These are phyloP conservation scores for Mycogone perniciosa DNA, from an alignment of 2,329 filamentous ascomycete genomes.

Conservation along the genomic window DNA sequence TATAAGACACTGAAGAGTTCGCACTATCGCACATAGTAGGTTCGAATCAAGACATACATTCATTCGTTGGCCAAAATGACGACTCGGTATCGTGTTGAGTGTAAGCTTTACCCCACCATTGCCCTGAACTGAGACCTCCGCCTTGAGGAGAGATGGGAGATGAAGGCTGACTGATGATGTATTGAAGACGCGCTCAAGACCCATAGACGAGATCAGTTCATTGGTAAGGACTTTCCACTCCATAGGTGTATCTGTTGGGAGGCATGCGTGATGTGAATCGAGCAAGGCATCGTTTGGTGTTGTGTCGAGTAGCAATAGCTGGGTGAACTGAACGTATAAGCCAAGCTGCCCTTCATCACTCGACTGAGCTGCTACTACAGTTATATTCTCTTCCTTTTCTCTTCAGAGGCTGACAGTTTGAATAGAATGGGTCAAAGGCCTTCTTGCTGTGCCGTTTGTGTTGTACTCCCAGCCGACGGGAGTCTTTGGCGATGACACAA, in stretches of 20 bases:
- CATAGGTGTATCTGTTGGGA: too few relatives aligned
- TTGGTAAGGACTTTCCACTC: slow-evolving; percentile 43
- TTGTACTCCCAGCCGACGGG: slow-evolving; percentile 92
- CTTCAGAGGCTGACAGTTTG: neutral
- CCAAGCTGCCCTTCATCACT: too few relatives aligned
- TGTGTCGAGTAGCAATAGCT: too few relatives aligned
- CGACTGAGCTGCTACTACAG: too few relatives aligned
- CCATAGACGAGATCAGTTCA: slow-evolving; percentile 84
- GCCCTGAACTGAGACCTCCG: neutral
- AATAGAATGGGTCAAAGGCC: slow-evolving; percentile 90
- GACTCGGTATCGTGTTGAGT: slow-evolving; percentile 65
- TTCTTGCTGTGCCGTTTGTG: slow-evolving; percentile 92
- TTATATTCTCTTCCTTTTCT: neutral
- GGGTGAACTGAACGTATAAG: too few relatives aligned
- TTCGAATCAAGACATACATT: too few relatives aligned
- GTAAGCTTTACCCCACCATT: slow-evolving; percentile 39
- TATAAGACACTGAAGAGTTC: neutral
- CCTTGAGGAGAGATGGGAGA: too few relatives aligned
- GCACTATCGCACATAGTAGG: too few relatives aligned
- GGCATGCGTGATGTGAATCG: too few relatives aligned
- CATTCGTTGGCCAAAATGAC: slow-evolving; percentile 41
- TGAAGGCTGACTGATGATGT: slow-evolving; percentile 17
- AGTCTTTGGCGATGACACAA: slow-evolving; percentile 64
- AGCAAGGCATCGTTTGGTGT: too few relatives aligned
- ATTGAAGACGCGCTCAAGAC: slow-evolving; percentile 63